Conservation (phyloP, 2,329 filamentous ascomycete species). For the Hypoxylon sp. region DNA sequence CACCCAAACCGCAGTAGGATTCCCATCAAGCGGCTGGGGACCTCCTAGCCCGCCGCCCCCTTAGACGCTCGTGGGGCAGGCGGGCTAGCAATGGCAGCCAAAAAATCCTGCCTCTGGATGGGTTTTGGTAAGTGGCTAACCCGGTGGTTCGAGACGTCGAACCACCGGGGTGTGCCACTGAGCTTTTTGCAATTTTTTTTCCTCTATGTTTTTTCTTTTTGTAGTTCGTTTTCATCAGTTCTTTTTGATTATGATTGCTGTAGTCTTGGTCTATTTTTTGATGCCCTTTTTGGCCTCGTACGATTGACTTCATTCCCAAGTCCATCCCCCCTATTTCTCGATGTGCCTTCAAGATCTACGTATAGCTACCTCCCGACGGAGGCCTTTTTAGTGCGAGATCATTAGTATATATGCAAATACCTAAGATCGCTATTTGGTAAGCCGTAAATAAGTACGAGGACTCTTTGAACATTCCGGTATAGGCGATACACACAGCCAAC, state of each 20-base stretch:
- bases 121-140: not conserved
- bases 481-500: no score
- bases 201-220: not conserved
- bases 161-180: not conserved
- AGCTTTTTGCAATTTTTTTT: slow-evolving; percentile 4
- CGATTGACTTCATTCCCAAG: not conserved
- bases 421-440: no score
- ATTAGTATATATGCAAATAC: no score
- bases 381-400: no score
- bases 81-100: not conserved
- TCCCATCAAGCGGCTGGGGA: not conserved
- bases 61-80: not conserved
- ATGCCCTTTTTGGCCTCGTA: not conserved
- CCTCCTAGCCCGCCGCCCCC: not conserved
- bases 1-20: not conserved
- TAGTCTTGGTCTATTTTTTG: not conserved
- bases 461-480: no score
- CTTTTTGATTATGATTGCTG: not conserved
- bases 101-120: not conserved
- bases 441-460: no score
- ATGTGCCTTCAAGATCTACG: not conserved
- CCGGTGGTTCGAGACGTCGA: not conserved
- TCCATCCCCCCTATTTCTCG: not conserved
- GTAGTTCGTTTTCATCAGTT: not conserved
- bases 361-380: not conserved